These are phyloP conservation scores for Teunomyces aglyptinius DNA, from an alignment of 805 yeast genomes.

Conservation along the genomic window DNA sequence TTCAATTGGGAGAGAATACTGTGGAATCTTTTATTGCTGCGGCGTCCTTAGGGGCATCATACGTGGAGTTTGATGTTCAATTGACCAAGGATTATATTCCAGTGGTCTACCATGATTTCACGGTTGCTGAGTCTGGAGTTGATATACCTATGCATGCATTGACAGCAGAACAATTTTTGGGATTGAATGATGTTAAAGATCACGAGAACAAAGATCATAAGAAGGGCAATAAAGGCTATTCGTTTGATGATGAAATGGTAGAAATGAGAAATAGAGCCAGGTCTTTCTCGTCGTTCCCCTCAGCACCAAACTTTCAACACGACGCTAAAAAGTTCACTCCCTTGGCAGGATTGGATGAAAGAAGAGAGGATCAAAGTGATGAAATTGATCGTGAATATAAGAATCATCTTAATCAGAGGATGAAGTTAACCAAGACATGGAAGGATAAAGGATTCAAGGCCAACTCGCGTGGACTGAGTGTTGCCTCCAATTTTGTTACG, in stretches of 20 bases:
- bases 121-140: slow-evolving; percentile 92
- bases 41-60: slow-evolving; percentile 92
- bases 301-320: slow-evolving; percentile 28
- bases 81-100: slow-evolving; percentile 88
- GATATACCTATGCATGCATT: slow-evolving; percentile 95
- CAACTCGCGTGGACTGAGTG: slow-evolving; percentile 83
- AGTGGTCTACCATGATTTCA: slow-evolving; percentile 90
- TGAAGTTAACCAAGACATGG: slow-evolving; percentile 87
- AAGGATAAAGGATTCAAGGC: slow-evolving; percentile 87
- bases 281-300: slow-evolving; percentile 35
- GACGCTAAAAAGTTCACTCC: slow-evolving; percentile 5
- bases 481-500: slow-evolving; percentile 90
- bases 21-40: slow-evolving; percentile 95
- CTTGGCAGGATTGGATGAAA: slow-evolving; percentile 5
- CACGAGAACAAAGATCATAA: background rate
- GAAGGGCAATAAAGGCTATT: slow-evolving; percentile 16
- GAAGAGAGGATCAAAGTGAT: slow-evolving; percentile 17
- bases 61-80: slow-evolving; percentile 96
- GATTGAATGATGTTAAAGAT: slow-evolving; percentile 38
- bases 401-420: slow-evolving; percentile 52
- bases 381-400: slow-evolving; percentile 38
- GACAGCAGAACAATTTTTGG: slow-evolving; percentile 84
- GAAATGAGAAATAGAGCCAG: slow-evolving; percentile 36
- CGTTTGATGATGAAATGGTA: slow-evolving; percentile 37
- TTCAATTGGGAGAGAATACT: slow-evolving; percentile 94